Base-by-base conservation (phyloP, 2,329 filamentous ascomycete species). In the Endoconidiophora laricicola region DNA sequence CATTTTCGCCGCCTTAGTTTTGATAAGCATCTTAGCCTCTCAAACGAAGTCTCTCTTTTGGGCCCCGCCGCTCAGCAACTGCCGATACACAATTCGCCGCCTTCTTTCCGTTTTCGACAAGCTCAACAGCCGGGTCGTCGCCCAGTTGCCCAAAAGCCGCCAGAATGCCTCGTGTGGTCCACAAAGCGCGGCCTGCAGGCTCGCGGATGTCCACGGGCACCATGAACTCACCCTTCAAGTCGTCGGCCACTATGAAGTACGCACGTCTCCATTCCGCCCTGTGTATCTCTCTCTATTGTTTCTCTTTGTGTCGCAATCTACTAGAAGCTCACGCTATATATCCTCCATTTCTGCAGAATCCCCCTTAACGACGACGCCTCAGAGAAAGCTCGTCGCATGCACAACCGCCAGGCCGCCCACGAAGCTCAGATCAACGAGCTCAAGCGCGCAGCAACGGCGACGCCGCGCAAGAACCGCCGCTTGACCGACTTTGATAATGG, bases 341-440 rank as follows among this genome's bases (percentile, higher is more conserved):
- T 24, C 14, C 22, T 40, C 36, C 20, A 16, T 16, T 10, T 40
- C 6, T 22, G 16, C 10, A 53, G 52, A 63, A 93, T 98, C 54
- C 88, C 91, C 36, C 77, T 98, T 55, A 96, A 96, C 69, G 91
- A 98, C 69, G 91, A 98, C 71, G 81, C 78, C 54, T 79, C 82
- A 58, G 91, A 98, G 68, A 94, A 93, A 65, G 88, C 87, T 45
- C 81, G 82, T 58, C 83, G 91, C 46, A 72, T 90, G 60, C 83
- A 91, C 61, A 87, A 85, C 54, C 81, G 91, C 60, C 86, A 93
- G 67, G 86, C 85, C 33, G 77, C 86, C 26, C 83, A 95, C 63
- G 86, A 94, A 63, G 81, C 81, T 58, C 88, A 95, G 63, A 85
- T 93, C 72, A 91, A 91, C 66, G 81, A 94, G 62, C 81, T 96